Evolutionary conservation across 208 protist genomes (phyloP).

Genomic region (Vickermania ingenoplastis): DNA sequence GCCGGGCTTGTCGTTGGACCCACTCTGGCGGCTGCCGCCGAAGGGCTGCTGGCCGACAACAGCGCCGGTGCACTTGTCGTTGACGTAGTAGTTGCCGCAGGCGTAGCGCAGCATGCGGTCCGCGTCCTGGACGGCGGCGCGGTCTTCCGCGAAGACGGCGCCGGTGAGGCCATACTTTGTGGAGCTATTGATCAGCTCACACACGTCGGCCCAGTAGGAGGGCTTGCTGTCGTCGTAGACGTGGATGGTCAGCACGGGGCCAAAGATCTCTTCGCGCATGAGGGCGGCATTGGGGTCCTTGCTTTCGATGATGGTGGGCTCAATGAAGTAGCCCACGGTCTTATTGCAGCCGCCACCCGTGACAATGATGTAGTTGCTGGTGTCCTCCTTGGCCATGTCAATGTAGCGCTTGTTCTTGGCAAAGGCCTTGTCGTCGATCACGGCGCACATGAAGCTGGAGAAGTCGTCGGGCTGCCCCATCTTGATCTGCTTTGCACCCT

Average conservation of each 20-base stretch:
- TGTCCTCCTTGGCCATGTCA: conserved; percentile 84
- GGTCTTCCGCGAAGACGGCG: conserved; percentile 87
- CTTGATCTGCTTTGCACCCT: conserved; percentile 83
- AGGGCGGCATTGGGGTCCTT: conserved; percentile 80
- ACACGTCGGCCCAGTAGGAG: conserved; percentile 78
- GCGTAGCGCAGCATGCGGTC: conserved; percentile 67
- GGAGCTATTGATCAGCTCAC: conserved; percentile 73
- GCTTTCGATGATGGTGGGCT: conserved; percentile 93
- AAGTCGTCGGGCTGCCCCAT: conserved; percentile 92
- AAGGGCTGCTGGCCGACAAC: conserved; percentile 98
- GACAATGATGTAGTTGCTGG: conserved; percentile 55
- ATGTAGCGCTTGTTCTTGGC: conserved; percentile 92
- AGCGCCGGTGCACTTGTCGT: conserved; percentile 96
- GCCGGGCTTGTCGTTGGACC: conserved; percentile 97
- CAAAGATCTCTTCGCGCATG: conserved; percentile 97
- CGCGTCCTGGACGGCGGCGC: conserved; percentile 53
- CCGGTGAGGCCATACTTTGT: conserved; percentile 93
- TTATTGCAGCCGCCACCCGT: conserved; percentile 71
- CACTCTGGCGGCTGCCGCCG: conserved; percentile 85
- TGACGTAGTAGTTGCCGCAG: conserved; percentile 97
- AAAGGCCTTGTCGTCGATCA: conserved; percentile 94
- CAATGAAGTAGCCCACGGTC: conserved; percentile 89
- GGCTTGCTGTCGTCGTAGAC: conserved; percentile 91
- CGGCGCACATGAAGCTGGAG: conserved; percentile 90
- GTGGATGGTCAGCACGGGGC: conserved; percentile 93